Evolutionary conservation across 2,329 filamentous ascomycete genomes (phyloP), one percentile per base, ranked within the genome.

Genomic region (Dothideomycetes sp.): DNA sequence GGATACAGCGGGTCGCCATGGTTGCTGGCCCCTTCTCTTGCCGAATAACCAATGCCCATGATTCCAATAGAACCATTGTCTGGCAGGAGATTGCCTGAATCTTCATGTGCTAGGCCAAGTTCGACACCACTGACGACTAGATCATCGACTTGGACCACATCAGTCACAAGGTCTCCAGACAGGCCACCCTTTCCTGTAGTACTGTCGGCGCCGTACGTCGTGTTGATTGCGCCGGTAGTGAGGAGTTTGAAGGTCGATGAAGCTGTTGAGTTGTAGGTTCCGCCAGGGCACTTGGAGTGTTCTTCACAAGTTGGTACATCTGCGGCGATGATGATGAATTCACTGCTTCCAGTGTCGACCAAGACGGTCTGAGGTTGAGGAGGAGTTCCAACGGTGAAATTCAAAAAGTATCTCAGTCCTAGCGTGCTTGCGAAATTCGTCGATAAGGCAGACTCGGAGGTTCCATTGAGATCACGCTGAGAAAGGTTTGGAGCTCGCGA

Each of bases 361-460:
- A 56, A 54, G 36, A 58, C 54, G 9, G 52, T 50, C 36, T 56
- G 51, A 6, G 42, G 20, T 47, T 59, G 56, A 5, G 55, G 51
- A 15, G 56, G 56, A 2, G 53, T 57, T n/a, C 56, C 56, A 8
- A 56, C 51, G n/a, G n/a, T n/a, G n/a, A n/a, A n/a, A n/a, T n/a
- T n/a, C n/a, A n/a, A n/a, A n/a, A n/a, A n/a, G n/a, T n/a, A n/a
- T n/a, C n/a, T n/a, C n/a, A n/a, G n/a, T n/a, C n/a, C n/a, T n/a
- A n/a, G n/a, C n/a, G n/a, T n/a, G n/a, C n/a, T n/a, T n/a, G n/a
- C n/a, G n/a, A n/a, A n/a, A n/a, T n/a, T n/a, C n/a, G n/a, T n/a
- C n/a, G n/a, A n/a, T n/a, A n/a, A n/a, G n/a, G n/a, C n/a, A n/a
- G n/a, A n/a, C n/a, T n/a, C n/a, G n/a, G n/a, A n/a, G n/a, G n/a